A percentile compares a stretch with the other conserved stretches of the same genome.
Evolutionary conservation across 2,329 filamentous ascomycete species (phyloP).

Genomic region (Trichoderma arundinaceum): DNA sequence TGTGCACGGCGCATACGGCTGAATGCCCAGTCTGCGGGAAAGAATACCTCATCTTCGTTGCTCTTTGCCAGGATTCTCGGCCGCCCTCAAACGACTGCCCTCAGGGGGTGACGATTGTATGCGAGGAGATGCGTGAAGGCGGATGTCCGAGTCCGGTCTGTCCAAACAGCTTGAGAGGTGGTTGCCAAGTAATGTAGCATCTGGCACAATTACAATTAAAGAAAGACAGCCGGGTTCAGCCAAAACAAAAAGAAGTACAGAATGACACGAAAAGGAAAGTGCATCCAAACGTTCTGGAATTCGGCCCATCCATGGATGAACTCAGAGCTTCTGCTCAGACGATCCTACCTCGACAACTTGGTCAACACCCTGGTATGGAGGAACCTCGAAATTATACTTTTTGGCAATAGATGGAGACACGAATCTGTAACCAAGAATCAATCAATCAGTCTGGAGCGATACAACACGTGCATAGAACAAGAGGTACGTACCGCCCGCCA

Average conservation of each 20-base stretch:
- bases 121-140: constrained; percentile 57
- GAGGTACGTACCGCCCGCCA: constrained; percentile 71
- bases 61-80: constrained; percentile 59
- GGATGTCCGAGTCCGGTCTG: constrained; percentile 65
- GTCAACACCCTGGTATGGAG: constrained; percentile 82
- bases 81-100: constrained; percentile 57
- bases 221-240: not conserved
- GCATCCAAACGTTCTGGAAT: constrained; percentile 19
- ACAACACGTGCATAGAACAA: not conserved
- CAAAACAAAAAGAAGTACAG: constrained; percentile 21
- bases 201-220: not conserved
- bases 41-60: constrained; percentile 63
- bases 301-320: not conserved
- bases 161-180: constrained; percentile 62
- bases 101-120: constrained; percentile 47
- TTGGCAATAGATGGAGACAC: constrained; percentile 76
- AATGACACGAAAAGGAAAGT: constrained; percentile 21
- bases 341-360: constrained; percentile 79
- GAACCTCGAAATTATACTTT: constrained; percentile 86
- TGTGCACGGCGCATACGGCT: constrained; percentile 64
- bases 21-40: constrained; percentile 66
- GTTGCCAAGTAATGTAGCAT: constrained; percentile 59
- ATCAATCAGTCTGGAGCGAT: not conserved
- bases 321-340: constrained; percentile 59
- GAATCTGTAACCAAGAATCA: constrained; percentile 62